Evolutionary conservation across 805 yeast species (phyloP), one percentile per base, ranked within the genome.

Genomic region (Barnettozyma californica): DNA sequence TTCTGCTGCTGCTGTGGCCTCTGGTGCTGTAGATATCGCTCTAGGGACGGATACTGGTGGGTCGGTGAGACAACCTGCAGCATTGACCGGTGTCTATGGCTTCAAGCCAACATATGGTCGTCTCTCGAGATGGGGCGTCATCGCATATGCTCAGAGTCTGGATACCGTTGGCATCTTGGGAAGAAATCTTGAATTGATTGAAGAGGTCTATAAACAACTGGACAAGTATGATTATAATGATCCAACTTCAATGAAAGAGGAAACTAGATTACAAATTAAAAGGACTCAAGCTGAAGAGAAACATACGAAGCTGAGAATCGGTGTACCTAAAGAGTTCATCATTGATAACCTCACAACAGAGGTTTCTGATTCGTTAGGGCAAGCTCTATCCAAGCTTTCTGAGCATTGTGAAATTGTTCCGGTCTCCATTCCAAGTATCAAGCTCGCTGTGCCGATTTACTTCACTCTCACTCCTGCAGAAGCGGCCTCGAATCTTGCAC

Each of bases 1-100:
- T 0, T 79, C 94, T 35, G 98, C 98, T 0, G 96, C 96, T 1
- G 87, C 95, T 0, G 96, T 92, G 1, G 84, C 92, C 1, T 77
- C 84, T 0, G 83, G 70, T 1, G 60, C 81, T 53, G 84, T 81
- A 31, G 88, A 84, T 61, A 81, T 87, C 57, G 78, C 95, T 1
- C 66, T 94, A 34, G 99, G 99, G 0, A 87, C 98, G 1, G 99
- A 94, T 59, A 94, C 99, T 0, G 99, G 99, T 5, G 99, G 99
- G 0, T 89, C 97, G 0, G 88, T 94, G 0, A 74, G 99, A 52
- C 70, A 88, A 19, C 99, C 99, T 0, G 95, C 96, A 1, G 83
- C 95, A 18, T 89, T 84, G 63, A 83, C 92, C 55, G 87, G 91
- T 1, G 75, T 85, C 0, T 68, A 80, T 27, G 99, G 99, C 1